A percentile compares a stretch with the other conserved stretches of the same genome.
phyloP scores from a whole-genome alignment of 495 filamentous ascomycete species.

The Penicillium roqueforti region DNA sequence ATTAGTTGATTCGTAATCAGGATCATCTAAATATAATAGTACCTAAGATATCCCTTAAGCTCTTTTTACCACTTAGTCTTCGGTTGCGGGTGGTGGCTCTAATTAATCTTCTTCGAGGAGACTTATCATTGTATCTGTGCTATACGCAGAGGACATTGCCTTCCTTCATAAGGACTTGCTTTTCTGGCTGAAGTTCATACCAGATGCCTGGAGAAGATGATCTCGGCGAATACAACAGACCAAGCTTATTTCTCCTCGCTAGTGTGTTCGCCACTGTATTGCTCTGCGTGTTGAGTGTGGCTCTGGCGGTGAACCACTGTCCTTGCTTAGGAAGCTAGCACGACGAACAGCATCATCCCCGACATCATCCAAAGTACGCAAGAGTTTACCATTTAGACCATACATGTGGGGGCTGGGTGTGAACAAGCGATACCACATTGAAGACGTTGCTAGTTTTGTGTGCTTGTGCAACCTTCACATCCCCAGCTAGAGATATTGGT shows the following conservation, averaged over 20 bases:
- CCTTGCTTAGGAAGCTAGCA: conserved; percentile 26
- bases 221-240: not conserved
- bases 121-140: no score
- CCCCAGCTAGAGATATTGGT: no score
- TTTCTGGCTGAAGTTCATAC: no score
- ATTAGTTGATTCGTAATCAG: no score
- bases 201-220: not conserved
- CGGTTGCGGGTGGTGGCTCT: no score
- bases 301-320: not conserved
- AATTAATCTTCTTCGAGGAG: no score
- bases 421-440: conserved; percentile 56
- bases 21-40: no score
- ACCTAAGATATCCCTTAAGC: no score
- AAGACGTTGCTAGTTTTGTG: conserved; percentile 54
- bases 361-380: conserved; percentile 36
- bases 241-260: conserved; percentile 26
- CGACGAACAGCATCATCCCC: conserved; percentile 37
- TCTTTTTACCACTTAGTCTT: no score
- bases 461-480: not conserved
- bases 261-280: conserved; percentile 30
- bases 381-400: conserved; percentile 63
- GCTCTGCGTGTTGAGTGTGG: conserved; percentile 26
- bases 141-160: no score
- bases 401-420: conserved; percentile 62
- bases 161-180: no score